Conservation (phyloP, 1,284 basidiomycete genomes). For the Boletus sp. region DNA sequence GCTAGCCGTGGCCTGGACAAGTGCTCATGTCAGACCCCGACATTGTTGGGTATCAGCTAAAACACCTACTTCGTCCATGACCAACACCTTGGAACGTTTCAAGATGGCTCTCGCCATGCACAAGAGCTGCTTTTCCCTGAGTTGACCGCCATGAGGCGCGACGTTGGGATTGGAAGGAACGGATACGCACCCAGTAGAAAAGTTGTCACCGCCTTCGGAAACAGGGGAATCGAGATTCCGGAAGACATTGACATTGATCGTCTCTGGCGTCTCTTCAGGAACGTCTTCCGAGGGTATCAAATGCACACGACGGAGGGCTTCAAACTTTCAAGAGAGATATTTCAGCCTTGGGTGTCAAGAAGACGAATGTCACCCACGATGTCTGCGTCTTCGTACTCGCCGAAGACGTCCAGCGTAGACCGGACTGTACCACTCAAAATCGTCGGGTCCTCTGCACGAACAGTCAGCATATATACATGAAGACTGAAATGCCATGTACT, state of each 20-base stretch:
- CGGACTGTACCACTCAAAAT: slow-evolving; percentile 86
- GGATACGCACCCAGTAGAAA: slow-evolving; percentile 71
- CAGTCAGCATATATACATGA: background rate
- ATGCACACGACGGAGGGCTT: slow-evolving; percentile 84
- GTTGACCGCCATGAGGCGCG: slow-evolving; percentile 2
- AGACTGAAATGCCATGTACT: slow-evolving; percentile 25
- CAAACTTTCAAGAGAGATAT: slow-evolving; percentile 53
- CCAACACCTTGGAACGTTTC: slow-evolving; percentile 51
- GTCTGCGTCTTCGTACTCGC: slow-evolving; percentile 82
- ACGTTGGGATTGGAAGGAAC: too few species aligned
- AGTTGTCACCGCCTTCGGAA: slow-evolving; percentile 90
- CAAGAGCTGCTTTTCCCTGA: slow-evolving; percentile 58
- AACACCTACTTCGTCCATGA: slow-evolving; percentile 52
- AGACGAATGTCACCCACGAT: slow-evolving; percentile 53
- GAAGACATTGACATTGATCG: slow-evolving; percentile 81
- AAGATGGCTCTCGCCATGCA: slow-evolving; percentile 66
- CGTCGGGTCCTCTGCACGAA: slow-evolving; percentile 73
- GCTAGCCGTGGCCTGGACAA: slow-evolving; percentile 33
- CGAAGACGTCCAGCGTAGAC: slow-evolving; percentile 86
- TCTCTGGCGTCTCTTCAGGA: slow-evolving; percentile 39
- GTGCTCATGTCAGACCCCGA: background rate
- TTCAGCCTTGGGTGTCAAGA: slow-evolving; percentile 3
- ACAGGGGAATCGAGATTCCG: slow-evolving; percentile 80
- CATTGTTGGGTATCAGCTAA: background rate
- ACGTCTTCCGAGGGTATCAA: slow-evolving; percentile 64